These are phyloP conservation scores for Pichiaceae sp. DNA, from an alignment of 1,139 yeast genomes.

Conservation along the genomic window DNA sequence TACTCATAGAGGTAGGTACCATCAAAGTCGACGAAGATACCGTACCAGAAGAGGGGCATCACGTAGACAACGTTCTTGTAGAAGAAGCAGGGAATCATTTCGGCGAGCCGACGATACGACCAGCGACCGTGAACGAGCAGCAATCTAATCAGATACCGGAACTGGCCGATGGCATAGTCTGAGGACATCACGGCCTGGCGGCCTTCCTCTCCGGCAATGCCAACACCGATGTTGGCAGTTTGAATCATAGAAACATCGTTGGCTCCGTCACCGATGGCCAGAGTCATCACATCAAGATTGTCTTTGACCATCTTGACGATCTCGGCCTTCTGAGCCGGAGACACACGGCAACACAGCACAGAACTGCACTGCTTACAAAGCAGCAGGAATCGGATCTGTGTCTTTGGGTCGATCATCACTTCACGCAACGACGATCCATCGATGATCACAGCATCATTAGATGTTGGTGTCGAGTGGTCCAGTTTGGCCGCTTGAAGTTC, in stretches of 20 bases:
- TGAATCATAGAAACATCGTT: constrained; percentile 67
- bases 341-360: constrained; percentile 57
- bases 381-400: constrained; percentile 37
- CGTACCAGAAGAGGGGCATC: constrained; percentile 55
- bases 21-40: constrained; percentile 49
- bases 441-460: constrained; percentile 40
- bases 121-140: constrained; percentile 57
- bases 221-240: constrained; percentile 58
- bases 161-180: constrained; percentile 60
- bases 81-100: constrained; percentile 59
- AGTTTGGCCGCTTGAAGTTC: constrained; percentile 33
- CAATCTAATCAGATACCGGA: constrained; percentile 45
- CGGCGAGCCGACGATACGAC: constrained; percentile 55
- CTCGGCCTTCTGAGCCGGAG: constrained; percentile 56
- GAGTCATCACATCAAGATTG: constrained; percentile 45
- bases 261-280: constrained; percentile 64
- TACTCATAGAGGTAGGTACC: constrained; percentile 57
- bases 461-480: constrained; percentile 44
- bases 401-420: constrained; percentile 28
- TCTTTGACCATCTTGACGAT: constrained; percentile 47
- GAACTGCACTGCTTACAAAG: constrained; percentile 54
- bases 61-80: constrained; percentile 56
- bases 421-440: constrained; percentile 48
- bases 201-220: constrained; percentile 65
- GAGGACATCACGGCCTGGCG: constrained; percentile 63